Evolutionary conservation across 78 protist species (phyloP).

Genomic region (Cavenderia fasciculata): DNA sequence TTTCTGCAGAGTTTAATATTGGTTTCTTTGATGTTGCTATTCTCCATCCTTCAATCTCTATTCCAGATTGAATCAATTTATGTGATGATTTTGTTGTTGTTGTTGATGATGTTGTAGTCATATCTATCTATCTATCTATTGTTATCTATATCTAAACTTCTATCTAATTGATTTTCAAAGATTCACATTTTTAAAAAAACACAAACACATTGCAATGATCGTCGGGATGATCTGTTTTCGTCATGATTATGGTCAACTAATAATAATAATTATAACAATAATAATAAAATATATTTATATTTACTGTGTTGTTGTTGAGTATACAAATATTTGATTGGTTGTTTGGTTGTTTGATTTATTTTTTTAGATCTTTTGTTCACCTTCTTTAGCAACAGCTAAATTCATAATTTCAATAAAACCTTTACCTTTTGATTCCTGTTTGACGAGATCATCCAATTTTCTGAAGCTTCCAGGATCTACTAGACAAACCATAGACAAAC

Average conservation of each 20-base stretch:
- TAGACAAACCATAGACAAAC: conserved; percentile 54
- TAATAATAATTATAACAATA: no score
- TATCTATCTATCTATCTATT: neutral
- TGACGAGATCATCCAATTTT: conserved; percentile 57
- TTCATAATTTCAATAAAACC: conserved; percentile 76
- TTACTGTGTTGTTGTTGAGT: neutral
- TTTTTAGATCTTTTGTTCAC: conserved; percentile 56
- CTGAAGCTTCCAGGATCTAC: conserved; percentile 76
- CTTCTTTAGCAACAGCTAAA: conserved; percentile 79
- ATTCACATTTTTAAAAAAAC: no score
- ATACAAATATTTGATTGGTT: neutral
- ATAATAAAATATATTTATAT: neutral
- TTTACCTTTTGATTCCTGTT: conserved; percentile 52
- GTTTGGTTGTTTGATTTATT: neutral
- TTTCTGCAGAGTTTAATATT: conserved; percentile 68
- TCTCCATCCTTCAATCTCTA: conserved; percentile 62
- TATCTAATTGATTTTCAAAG: neutral
- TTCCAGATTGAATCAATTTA: conserved; percentile 8
- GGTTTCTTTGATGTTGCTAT: conserved; percentile 43
- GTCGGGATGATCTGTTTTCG: no score
- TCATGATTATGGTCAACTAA: no score
- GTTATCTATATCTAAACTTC: neutral
- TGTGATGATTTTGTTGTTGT: neutral
- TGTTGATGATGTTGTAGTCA: neutral
- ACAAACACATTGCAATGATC: no score